Evolutionary conservation across 1,284 basidiomycete species (phyloP), one percentile per base, ranked within the genome.

Genomic region (Ustilago xerochloae): DNA sequence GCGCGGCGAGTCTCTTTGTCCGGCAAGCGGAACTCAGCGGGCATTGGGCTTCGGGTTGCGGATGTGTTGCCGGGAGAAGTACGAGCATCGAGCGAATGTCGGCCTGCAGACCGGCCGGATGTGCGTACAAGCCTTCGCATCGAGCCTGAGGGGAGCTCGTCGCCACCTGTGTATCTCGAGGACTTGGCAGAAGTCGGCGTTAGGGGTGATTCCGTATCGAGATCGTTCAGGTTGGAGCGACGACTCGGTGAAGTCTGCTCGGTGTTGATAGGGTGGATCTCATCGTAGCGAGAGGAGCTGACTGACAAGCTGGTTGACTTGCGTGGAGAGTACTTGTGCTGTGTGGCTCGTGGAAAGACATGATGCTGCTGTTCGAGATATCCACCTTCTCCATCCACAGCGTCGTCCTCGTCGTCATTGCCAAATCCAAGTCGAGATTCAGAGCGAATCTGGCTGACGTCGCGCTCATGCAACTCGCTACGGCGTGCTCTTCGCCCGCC

Each of bases 361-460:
- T n/a, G 38, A 45, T 63, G 57, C 32, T 47, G 52, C 9, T 59
- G 39, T n/a, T 43, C 32, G 2, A n/a, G 13, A 7, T 4, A 12
- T 13, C 57, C 41, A 49, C 30, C 39, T 6, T 62, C 39, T 13
- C 32, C 48, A 0, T 32, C 52, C 4, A 13, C 20, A 9, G 46
- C 28, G 5, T 61, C 70, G 16, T 67, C 59, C 16, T 49, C 57
- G 35, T 70, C 60, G 20, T 35, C 58, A 24, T 48, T 22, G 30
- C 48, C 38, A n/a, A 45, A 45, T 12, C 72, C 72, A 0, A 78
- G 32, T 10, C 73, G 63, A 20, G 75, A 75, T 30, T 79, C 75
- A 38, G 77, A 75, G 29, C 75, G 61, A 16, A 79, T 69, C 38
- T 67, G 71, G n/a, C 43, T 62, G 41, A 79, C 61, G n/a, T 79